Evolutionary conservation across 2,329 filamentous ascomycete species (phyloP), one percentile per base, ranked within the genome.

Genomic region (Neophaeococcomyces mojaviensis): DNA sequence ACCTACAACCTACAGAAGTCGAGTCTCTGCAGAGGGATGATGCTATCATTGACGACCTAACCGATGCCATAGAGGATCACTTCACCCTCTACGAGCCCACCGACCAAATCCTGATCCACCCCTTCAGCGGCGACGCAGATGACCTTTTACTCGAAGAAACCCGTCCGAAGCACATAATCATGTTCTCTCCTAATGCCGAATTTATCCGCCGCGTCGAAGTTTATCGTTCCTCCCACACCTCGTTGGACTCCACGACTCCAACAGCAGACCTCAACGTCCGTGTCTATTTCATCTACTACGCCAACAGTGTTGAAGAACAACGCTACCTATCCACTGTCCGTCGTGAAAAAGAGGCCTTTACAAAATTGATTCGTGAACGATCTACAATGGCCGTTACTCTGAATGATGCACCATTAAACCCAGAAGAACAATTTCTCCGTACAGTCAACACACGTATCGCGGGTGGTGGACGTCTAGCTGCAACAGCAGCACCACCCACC

Each of bases 401-500:
- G 64, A 77, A 80, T 34, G 85, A 90, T 52, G 77, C 81, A 55
- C 78, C 78, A 40, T 80, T 88, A 56, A 88, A 95, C 53, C 85
- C 88, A 0, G 85, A 97, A 65, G 89, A 97, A 61, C 79, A 83
- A 19, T 97, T 98, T 64, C 76, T 98, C 5, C 84, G 92, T 32
- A 97, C 90, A 2, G 81, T 98, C 64, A 98, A 97, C 67, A 98
- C 92, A 4, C 81, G 92, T 48, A 97, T 98, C 58, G 92, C 92
- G 1, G 92, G 92, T 46, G 92, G 92, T 39, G 92, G 92, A 7
- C 80, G 86, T 36, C 73, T 97, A 1, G 72, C 77, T 15, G 89
- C 89, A 7, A 96, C 89, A 4, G 84, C 88, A 4, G 78, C 89
- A 54, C 89, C 88, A 18, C 90, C 92, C 1, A 82, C 88, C 20